Conservation (phyloP, 306 rosid species). For the Benincasa hispida region DNA sequence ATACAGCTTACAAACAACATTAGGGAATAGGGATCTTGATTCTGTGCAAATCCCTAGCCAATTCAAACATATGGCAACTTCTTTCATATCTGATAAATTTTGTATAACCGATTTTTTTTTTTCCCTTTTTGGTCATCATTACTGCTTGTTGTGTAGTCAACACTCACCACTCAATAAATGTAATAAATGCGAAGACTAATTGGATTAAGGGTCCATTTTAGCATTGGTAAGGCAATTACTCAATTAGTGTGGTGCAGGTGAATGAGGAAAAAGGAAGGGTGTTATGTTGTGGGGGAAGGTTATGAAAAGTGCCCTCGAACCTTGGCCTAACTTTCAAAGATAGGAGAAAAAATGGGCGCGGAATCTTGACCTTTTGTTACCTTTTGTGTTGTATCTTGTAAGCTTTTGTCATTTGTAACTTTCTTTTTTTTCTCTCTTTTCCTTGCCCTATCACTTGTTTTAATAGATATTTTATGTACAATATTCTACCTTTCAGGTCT, state of each 20-base stretch:
- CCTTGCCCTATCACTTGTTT: background rate
- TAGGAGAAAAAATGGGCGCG: constrained; percentile 34
- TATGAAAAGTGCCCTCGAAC: constrained; percentile 13
- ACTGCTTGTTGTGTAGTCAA: background rate
- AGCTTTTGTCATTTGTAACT: constrained; percentile 4
- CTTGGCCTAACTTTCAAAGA: constrained; percentile 42
- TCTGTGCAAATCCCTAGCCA: constrained; percentile 1
- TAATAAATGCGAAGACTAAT: background rate
- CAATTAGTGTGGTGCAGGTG: background rate
- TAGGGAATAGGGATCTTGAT: background rate
- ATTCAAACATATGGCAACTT: background rate
- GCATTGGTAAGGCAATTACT: background rate
- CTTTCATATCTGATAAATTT: background rate
- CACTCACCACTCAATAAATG: constrained; percentile 3
- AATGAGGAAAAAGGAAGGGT: background rate
- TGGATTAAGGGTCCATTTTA: background rate
- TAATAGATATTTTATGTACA: background rate
- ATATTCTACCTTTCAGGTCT: background rate
- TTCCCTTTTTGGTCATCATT: background rate
- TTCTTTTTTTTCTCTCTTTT: background rate
- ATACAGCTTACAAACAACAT: background rate
- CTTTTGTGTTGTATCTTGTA: background rate
- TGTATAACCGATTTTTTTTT: background rate
- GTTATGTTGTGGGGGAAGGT: background rate
- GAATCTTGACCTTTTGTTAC: constrained; percentile 59